phyloP scores from a whole-genome alignment of 768 basidiomycete genomes.

The Lepiota subincarnata region DNA sequence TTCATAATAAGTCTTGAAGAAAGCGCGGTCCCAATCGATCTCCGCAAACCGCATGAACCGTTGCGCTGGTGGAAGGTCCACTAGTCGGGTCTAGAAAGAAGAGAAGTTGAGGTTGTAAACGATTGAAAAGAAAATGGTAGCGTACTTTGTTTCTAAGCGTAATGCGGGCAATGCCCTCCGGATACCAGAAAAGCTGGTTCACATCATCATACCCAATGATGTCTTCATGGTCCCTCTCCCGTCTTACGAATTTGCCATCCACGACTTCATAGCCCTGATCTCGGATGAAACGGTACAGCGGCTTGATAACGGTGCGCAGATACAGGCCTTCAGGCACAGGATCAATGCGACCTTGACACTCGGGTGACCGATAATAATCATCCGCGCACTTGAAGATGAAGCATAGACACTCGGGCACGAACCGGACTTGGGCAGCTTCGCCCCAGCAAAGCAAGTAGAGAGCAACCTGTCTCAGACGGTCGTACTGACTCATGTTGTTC shows the following conservation, averaged over 20 bases:
- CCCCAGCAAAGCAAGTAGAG: constrained; percentile 97
- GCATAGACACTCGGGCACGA: constrained; percentile 93
- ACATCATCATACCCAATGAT: constrained; percentile 99
- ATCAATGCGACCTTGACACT: constrained; percentile 90
- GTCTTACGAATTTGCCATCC: constrained; percentile 90
- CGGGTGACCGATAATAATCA: constrained; percentile 98
- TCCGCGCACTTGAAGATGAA: constrained; percentile 99
- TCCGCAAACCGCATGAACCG: constrained; percentile 97
- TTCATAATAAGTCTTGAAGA: constrained; percentile 99
- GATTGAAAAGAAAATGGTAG: not conserved
- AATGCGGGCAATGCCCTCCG: constrained; percentile 94
- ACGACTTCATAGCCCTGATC: constrained; percentile 97
- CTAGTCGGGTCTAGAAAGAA: constrained; percentile 67
- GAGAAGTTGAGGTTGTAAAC: not conserved
- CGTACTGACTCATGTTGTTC: constrained; percentile 98
- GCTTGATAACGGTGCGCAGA: constrained; percentile 84
- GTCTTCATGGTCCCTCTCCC: constrained; percentile 88
- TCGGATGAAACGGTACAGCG: constrained; percentile 92
- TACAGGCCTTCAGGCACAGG: constrained; percentile 96
- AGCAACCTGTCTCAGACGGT: constrained; percentile 93
- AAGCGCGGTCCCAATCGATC: constrained; percentile 93
- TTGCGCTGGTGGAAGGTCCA: constrained; percentile 87
- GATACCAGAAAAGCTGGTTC: constrained; percentile 99
- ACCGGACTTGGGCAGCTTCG: constrained; percentile 95
- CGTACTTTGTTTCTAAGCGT: constrained; percentile 81